A percentile compares a stretch with the other conserved stretches of the same genome.
Evolutionary conservation across 2,329 filamentous ascomycete genomes (phyloP).

Genomic region (Fusarium anguioides): DNA sequence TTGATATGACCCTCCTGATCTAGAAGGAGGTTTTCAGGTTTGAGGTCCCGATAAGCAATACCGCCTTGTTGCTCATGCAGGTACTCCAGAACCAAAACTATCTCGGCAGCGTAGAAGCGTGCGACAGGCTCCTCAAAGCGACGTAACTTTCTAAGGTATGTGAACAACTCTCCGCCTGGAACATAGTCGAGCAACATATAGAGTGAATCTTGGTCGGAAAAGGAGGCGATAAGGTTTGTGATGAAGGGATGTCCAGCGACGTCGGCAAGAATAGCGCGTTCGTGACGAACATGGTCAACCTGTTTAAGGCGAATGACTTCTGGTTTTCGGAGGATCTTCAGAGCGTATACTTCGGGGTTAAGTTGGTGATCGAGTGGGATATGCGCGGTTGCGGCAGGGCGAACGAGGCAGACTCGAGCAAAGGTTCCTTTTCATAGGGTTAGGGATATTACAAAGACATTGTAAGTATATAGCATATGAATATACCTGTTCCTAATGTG

Average conservation of each 20-base stretch:
- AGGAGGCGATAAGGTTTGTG: constrained; percentile 80
- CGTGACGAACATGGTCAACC: constrained; percentile 86
- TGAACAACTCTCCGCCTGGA: constrained; percentile 86
- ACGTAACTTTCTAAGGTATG: constrained; percentile 79
- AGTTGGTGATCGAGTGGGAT: constrained; percentile 50
- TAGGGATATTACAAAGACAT: neutral
- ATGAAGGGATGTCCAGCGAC: constrained; percentile 87
- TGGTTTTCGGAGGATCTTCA: constrained; percentile 81
- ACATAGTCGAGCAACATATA: constrained; percentile 89
- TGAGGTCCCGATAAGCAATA: constrained; percentile 83
- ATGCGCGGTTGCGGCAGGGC: constrained; percentile 66
- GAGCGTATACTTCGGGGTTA: constrained; percentile 72
- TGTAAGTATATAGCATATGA: neutral
- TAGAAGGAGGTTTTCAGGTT: constrained; percentile 84
- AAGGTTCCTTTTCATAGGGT: constrained; percentile 70
- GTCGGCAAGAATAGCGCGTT: constrained; percentile 80
- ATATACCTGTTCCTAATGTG: constrained; percentile 78
- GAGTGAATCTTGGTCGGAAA: constrained; percentile 80
- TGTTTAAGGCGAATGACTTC: constrained; percentile 86
- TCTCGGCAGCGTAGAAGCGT: constrained; percentile 86
- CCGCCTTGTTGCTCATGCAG: constrained; percentile 81
- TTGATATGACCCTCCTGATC: constrained; percentile 83
- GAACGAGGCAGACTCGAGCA: constrained; percentile 83
- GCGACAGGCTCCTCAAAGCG: constrained; percentile 83
- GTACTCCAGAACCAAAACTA: constrained; percentile 83